Percentiles rank a stretch among this genome's conserved stretches.
These are phyloP conservation scores for Trichoderma sp. DNA, from an alignment of 2,329 filamentous ascomycete genomes.

Conservation along the genomic window DNA sequence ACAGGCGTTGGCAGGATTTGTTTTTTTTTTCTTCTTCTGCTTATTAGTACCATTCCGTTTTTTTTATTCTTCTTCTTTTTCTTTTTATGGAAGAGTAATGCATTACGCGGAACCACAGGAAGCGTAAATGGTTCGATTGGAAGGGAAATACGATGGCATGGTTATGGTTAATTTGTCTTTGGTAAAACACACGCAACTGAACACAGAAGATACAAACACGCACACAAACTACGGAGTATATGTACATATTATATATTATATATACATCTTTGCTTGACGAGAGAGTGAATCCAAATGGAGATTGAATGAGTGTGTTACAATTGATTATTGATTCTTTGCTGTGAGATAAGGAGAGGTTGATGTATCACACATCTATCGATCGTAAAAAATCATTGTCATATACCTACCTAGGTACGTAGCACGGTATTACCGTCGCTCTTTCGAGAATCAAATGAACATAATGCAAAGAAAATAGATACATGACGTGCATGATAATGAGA, in stretches of 20 bases:
- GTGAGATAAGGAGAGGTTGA: not conserved
- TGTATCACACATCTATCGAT: too few relatives aligned
- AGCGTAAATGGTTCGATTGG: slow-evolving; percentile 21
- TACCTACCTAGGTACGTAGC: too few relatives aligned
- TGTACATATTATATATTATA: not conserved
- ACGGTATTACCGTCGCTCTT: too few relatives aligned
- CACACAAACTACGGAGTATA: slow-evolving; percentile 6
- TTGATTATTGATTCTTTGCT: not conserved
- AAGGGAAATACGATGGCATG: slow-evolving; percentile 20
- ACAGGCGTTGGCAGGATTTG: slow-evolving; percentile 12
- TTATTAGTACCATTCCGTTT: not conserved
- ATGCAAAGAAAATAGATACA: not conserved
- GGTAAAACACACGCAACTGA: not conserved
- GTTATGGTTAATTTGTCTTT: not conserved
- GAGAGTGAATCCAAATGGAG: not conserved
- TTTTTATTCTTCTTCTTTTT: not conserved
- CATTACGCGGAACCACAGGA: slow-evolving; percentile 25
- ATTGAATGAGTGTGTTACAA: not conserved
- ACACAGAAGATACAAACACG: not conserved
- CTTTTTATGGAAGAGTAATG: slow-evolving; percentile 6
- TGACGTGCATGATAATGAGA: slow-evolving; percentile 7
- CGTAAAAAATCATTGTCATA: too few relatives aligned
- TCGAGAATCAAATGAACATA: not conserved
- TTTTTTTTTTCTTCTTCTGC: not conserved
- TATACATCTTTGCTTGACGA: slow-evolving; percentile 7